Evolutionary conservation across 352 stramenopile species (phyloP).

Genomic region (Phytopythium oedochilum): DNA sequence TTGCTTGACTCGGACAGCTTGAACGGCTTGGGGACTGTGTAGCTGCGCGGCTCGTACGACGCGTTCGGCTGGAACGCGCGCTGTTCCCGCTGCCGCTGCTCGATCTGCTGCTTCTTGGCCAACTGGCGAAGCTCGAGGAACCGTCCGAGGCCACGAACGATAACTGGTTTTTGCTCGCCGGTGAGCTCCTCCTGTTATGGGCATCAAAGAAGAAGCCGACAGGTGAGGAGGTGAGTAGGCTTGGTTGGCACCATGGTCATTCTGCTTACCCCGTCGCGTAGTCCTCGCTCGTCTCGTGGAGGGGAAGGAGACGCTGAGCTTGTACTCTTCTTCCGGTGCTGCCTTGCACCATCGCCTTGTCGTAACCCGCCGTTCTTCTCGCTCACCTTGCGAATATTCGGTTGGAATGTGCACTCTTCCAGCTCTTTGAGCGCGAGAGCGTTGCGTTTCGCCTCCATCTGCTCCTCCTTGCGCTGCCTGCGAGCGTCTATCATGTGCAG

Average conservation of each 20-base stretch:
- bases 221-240: too few relatives aligned
- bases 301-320: constrained; percentile 11
- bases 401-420: constrained; percentile 82
- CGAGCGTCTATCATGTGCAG: constrained; percentile 64
- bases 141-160: constrained; percentile 71
- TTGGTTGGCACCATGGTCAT: not conserved
- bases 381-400: constrained; percentile 32
- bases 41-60: constrained; percentile 60
- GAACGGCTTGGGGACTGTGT: constrained; percentile 75
- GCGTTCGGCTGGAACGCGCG: constrained; percentile 53
- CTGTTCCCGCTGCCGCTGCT: constrained; percentile 58
- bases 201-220: not conserved
- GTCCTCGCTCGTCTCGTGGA: not conserved
- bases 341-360: not conserved
- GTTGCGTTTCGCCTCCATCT: constrained; percentile 59
- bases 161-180: constrained; percentile 32
- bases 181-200: not conserved
- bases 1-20: constrained; percentile 61
- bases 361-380: not conserved
- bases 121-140: constrained; percentile 76
- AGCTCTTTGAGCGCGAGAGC: constrained; percentile 55
- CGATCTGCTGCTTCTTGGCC: constrained; percentile 58
- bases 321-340: constrained; percentile 4
- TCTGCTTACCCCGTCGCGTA: constrained; percentile 8
- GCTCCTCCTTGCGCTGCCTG: constrained; percentile 44